Base-by-base conservation (phyloP, 192 early-diverging fungal species). In the Cetraspora pellucida region DNA sequence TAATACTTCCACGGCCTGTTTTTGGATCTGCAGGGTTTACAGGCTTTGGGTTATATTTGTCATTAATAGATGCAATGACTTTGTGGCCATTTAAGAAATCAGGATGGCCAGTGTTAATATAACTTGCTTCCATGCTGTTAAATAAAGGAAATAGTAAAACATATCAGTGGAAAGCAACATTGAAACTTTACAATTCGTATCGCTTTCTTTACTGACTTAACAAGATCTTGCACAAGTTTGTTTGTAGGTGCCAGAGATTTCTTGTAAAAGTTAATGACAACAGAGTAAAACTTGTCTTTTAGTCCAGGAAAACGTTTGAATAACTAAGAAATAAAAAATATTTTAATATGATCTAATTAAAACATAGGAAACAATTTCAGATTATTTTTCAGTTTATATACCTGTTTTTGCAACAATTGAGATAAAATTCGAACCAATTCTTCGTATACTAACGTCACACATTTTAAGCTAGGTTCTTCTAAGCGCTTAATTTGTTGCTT, bases 401-500 rank as follows among this genome's bases (percentile, higher is more conserved):
- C 91, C 79, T 92, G 92, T 83, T 98, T 99, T 78, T 90, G 90
- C 68, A 99, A 86, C 72, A 98, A 84, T 81, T 94, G 91, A 78
- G 93, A 91, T 70, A 99, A 83, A 65, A 99, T 99, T 71, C 97
- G 91, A 27, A 96, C 93, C 44, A 99, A 85, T 83, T 99, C 98
- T 78, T 99, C 98, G 85, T 98, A 99, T 11, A 97, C 93, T 89
- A 99, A 92, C 45, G 90, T 86, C 37, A 94, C 93, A 79, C 97
- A 99, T 82, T 96, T 97, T 77, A 99, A 85, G 78, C 94, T 93
- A 28, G 98, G 98, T 44, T 98, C 97, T 83, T 99, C 98, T 21
- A 99, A 85, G 4, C 98, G 91, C 80, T 93, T 95, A 83, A 99
- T 99, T 86, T 99, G 98, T 85, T 99, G 94, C 85, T 96, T 98